Evolutionary conservation across 371 early-diverging fungal genomes (phyloP).

Genomic region (Rhizopus stolonifer): DNA sequence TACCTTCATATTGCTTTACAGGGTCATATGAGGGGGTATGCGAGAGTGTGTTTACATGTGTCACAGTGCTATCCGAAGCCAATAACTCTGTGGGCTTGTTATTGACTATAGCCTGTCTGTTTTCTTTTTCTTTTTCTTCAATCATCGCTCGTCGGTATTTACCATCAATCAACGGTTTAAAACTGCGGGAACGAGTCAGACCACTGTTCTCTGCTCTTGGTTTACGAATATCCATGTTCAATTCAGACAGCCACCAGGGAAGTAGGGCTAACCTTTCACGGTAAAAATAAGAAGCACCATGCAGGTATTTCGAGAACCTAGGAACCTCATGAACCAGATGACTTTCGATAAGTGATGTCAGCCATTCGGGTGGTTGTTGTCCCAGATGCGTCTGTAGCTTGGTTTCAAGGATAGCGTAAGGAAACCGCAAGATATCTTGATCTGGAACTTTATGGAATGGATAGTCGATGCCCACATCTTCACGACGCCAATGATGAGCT

Average conservation of each 20-base stretch:
- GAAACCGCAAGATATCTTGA: constrained; percentile 87
- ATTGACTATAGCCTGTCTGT: constrained; percentile 11
- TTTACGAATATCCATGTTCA: constrained; percentile 88
- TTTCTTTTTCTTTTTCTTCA: constrained; percentile 21
- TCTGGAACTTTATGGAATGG: constrained; percentile 86
- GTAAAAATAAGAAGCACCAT: constrained; percentile 92
- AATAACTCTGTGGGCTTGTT: neutral
- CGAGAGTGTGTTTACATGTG: neutral
- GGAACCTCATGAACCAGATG: constrained; percentile 96
- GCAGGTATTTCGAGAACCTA: constrained; percentile 98
- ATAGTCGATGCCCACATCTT: constrained; percentile 86
- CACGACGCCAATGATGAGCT: constrained; percentile 87
- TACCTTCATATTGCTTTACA: neutral
- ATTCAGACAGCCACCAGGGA: constrained; percentile 97
- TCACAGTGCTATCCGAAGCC: neutral
- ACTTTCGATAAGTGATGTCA: constrained; percentile 78
- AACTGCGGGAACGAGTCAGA: constrained; percentile 42
- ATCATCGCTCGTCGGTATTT: constrained; percentile 30
- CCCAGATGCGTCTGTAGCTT: constrained; percentile 94
- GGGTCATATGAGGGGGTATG: neutral
- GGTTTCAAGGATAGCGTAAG: constrained; percentile 97
- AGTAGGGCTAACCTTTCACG: constrained; percentile 72
- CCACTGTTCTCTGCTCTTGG: constrained; percentile 50
- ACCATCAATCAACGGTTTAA: constrained; percentile 47
- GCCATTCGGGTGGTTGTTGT: constrained; percentile 91